A percentile compares a stretch with the other conserved stretches of the same genome.
Conservation (phyloP, 1,139 yeast genomes). For the Petasospora rhodanensis region DNA sequence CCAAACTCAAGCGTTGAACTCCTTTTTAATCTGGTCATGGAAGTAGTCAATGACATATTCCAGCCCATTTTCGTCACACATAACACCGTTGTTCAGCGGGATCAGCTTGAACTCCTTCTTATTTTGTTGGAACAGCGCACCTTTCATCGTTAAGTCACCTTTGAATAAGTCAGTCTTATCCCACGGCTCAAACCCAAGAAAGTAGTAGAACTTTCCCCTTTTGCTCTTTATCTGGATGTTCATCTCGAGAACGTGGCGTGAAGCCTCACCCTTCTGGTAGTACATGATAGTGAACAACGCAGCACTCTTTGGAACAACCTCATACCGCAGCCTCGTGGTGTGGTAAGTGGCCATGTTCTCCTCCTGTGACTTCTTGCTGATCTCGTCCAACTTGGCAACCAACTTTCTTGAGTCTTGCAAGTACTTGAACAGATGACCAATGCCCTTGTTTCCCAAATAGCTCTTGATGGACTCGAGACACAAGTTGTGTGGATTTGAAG, state of each 20-base stretch:
- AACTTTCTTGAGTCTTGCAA: constrained; percentile 20
- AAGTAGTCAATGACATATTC: constrained; percentile 16
- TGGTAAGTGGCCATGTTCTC: constrained; percentile 6
- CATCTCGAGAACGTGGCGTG: constrained; percentile 10
- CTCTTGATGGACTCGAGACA: constrained; percentile 21
- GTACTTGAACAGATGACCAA: constrained; percentile 22
- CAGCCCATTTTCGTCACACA: constrained; percentile 17
- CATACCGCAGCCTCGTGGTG: constrained; percentile 10
- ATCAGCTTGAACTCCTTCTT: constrained; percentile 6
- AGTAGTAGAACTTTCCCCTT: constrained; percentile 6
- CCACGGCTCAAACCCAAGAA: constrained; percentile 5
- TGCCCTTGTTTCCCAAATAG: constrained; percentile 19
- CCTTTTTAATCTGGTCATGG: constrained; percentile 12
- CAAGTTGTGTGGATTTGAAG: constrained; percentile 22
- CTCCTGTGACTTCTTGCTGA: constrained; percentile 4
- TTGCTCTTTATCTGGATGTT: constrained; percentile 16
- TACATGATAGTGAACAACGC: constrained; percentile 20
- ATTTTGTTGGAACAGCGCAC: constrained; percentile 6
- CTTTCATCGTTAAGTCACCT: constrained; percentile 10
- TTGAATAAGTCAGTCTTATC: constrained; percentile 5
- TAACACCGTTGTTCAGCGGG: constrained; percentile 16
- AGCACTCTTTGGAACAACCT: constrained; percentile 21
- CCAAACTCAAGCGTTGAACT: too few relatives aligned
- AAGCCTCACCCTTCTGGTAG: constrained; percentile 10
- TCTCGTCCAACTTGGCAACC: constrained; percentile 16